Conservation (phyloP, 129 eudicot genomes). For the Centrapalus pauciflorus region DNA sequence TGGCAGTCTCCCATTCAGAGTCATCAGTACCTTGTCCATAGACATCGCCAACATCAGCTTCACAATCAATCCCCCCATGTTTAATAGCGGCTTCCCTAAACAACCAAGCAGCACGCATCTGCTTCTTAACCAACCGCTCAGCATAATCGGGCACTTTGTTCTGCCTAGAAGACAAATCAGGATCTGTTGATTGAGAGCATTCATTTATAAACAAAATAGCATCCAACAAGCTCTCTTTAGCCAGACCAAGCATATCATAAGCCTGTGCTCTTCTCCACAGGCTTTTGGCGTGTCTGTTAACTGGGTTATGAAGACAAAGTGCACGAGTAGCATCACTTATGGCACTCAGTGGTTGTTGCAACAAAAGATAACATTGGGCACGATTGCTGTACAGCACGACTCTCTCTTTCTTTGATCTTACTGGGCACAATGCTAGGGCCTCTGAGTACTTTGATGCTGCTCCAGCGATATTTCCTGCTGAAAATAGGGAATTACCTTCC, state of each 20-base stretch:
- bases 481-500: slow-evolving; percentile 85
- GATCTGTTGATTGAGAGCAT: slow-evolving; percentile 85
- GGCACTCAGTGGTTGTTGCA: slow-evolving; percentile 84
- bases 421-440: slow-evolving; percentile 76
- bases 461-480: slow-evolving; percentile 85
- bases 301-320: slow-evolving; percentile 83
- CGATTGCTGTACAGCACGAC: slow-evolving; percentile 87
- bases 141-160: slow-evolving; percentile 98
- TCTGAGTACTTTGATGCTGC: slow-evolving; percentile 94
- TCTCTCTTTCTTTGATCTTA: slow-evolving; percentile 86
- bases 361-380: slow-evolving; percentile 83
- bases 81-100: slow-evolving; percentile 88
- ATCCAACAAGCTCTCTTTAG: slow-evolving; percentile 89
- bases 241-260: slow-evolving; percentile 87
- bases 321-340: slow-evolving; percentile 98
- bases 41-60: slow-evolving; percentile 54
- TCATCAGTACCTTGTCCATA: slow-evolving; percentile 80
- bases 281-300: slow-evolving; percentile 91
- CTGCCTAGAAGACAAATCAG: slow-evolving; percentile 70
- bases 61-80: slow-evolving; percentile 72
- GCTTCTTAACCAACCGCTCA: slow-evolving; percentile 89
- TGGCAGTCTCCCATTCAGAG: slow-evolving; percentile 99
- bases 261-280: slow-evolving; percentile 99
- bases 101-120: slow-evolving; percentile 96
- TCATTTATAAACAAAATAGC: slow-evolving; percentile 87